These are phyloP conservation scores for Aspergillus latus DNA, from an alignment of 2,329 filamentous ascomycete genomes.

Conservation along the genomic window DNA sequence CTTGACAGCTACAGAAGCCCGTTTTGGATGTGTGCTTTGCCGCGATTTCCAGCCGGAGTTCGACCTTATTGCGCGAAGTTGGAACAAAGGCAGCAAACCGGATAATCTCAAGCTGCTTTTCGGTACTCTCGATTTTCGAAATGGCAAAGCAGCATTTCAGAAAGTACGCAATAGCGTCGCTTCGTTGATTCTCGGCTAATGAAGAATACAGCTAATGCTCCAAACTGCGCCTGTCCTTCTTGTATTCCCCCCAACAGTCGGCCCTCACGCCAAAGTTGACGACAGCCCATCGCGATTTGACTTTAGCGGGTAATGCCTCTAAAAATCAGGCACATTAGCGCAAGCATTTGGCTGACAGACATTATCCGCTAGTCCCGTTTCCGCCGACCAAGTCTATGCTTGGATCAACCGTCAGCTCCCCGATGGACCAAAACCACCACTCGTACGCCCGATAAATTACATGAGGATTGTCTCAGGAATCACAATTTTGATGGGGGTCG, in stretches of 20 bases:
- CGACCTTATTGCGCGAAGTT: conserved; percentile 81
- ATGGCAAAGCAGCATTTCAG: conserved; percentile 82
- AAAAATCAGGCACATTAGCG: background rate
- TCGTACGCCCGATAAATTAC: conserved; percentile 87
- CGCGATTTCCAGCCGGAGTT: conserved; percentile 92
- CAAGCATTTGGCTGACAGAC: background rate
- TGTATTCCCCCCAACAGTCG: conserved; percentile 80
- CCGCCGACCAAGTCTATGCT: conserved; percentile 72
- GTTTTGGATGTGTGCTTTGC: conserved; percentile 84
- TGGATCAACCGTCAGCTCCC: conserved; percentile 80
- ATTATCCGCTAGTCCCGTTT: conserved; percentile 57
- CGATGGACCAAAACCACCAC: conserved; percentile 71
- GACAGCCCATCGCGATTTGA: conserved; percentile 75
- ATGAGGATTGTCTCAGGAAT: conserved; percentile 67
- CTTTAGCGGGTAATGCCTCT: conserved; percentile 70
- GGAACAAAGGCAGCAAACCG: conserved; percentile 76
- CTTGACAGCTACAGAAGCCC: conserved; percentile 78
- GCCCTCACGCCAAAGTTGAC: conserved; percentile 71
- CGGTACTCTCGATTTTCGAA: conserved; percentile 80
- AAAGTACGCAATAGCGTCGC: conserved; percentile 59
- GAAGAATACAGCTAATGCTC: conserved; percentile 68
- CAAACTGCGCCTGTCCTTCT: conserved; percentile 92
- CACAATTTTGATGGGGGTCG: conserved; percentile 66
- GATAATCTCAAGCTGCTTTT: conserved; percentile 63
- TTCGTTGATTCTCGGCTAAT: conserved; percentile 12